Evolutionary conservation across 2,329 filamentous ascomycete species (phyloP).

Genomic region (Verticillium tricorpus): DNA sequence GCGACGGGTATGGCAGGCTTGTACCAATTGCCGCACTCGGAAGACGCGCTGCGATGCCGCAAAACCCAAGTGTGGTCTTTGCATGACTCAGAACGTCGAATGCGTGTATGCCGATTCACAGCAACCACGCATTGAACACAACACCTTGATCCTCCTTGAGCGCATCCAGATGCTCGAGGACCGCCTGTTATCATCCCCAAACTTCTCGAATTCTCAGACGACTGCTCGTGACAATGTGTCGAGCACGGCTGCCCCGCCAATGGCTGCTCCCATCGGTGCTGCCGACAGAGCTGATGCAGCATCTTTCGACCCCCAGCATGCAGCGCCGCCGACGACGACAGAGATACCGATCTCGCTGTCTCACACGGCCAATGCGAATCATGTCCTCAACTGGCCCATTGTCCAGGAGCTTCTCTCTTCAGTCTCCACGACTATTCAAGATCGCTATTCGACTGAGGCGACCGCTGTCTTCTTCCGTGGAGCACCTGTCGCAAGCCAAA

Average conservation of each 20-base stretch:
- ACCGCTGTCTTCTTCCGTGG: conserved; percentile 1
- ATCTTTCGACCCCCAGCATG: background rate
- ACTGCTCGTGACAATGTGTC: too few relatives aligned
- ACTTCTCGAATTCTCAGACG: too few relatives aligned
- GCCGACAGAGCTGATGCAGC: background rate
- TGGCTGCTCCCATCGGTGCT: too few relatives aligned
- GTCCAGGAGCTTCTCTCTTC: conserved; percentile 11
- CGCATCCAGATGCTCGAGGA: conserved; percentile 24
- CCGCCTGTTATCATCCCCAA: conserved; percentile 12
- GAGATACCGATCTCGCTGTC: conserved; percentile 13
- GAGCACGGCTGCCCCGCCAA: too few relatives aligned
- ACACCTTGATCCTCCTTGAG: conserved; percentile 22
- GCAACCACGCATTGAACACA: conserved; percentile 21
- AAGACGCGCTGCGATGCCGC: conserved; percentile 25
- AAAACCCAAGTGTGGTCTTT: conserved; percentile 21
- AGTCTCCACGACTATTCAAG: background rate
- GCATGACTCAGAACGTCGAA: conserved; percentile 19
- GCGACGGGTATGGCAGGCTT: conserved; percentile 20
- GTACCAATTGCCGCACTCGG: conserved; percentile 21
- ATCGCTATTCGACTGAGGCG: too few relatives aligned
- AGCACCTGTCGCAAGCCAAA: background rate
- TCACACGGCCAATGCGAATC: conserved; percentile 18
- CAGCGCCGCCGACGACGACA: background rate
- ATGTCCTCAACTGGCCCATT: conserved; percentile 17
- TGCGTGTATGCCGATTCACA: conserved; percentile 23